Evolutionary conservation across 73 alveolate genomes (phyloP), one percentile per base, ranked within the genome.

Genomic region (Tetrahymena elliotti): DNA sequence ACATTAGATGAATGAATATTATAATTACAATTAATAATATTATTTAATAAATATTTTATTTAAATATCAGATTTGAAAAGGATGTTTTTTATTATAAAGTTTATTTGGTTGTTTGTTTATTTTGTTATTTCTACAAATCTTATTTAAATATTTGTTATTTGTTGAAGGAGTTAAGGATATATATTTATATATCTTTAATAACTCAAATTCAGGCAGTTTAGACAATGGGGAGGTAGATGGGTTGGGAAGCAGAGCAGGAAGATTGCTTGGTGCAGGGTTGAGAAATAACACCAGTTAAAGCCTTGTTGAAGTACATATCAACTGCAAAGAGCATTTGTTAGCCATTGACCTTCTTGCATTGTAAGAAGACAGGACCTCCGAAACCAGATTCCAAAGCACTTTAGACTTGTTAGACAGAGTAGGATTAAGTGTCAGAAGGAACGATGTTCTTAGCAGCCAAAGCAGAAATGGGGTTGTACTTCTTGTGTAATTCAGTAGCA

Each of bases 391-490:
- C 88, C 20, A 68, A 68, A 68, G 88, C 88, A 68, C 88, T 68
- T 68, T 68, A 31, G 88, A 68, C 88, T 68, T 68, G 13, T 27
- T n/a, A 68, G 36, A 68, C 88, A 68, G 88, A 18, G 88, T 68
- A 68, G 11, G 88, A 68, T 31, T 68, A 2, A 36, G 36, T 68
- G 88, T 68, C 38, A 68, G 88, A 68, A 36, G 88, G 88, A 68
- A 68, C 88, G 88, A 68, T 68, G 36, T 68, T 68, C 88, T 68
- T 68, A 31, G 88, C 84, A 53, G 95, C 94, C 93, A 94, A 94
- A 68, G 93, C 93, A 84, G 54, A 39, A 22, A 47, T 84, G 88
- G 83, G 93, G 54, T 94, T 94, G 92, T 94, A 94, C 33, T 94
- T 52, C 35, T 39, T 47, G 36, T 41, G 52, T 38, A 94, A 93